Percentiles rank a stretch among this genome's conserved stretches.
These are phyloP conservation scores for Tephrocybe sp. DNA, from an alignment of 768 basidiomycete genomes.

Conservation along the genomic window DNA sequence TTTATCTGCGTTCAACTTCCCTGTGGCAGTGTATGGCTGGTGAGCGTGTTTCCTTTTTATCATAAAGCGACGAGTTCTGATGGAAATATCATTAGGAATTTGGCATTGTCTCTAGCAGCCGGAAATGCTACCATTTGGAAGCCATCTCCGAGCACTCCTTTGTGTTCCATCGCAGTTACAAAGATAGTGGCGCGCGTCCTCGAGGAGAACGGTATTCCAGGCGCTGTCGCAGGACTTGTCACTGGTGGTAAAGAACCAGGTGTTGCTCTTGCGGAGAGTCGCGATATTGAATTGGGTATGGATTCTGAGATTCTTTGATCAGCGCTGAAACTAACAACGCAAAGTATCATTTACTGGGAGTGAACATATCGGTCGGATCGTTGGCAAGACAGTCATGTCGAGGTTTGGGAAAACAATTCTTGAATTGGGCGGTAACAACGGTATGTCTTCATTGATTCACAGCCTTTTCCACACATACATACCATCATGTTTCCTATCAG, in stretches of 20 bases:
- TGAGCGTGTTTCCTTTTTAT: constrained; percentile 26
- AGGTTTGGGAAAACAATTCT: constrained; percentile 89
- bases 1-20: constrained; percentile 95
- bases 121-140: constrained; percentile 97
- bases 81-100: constrained; percentile 59
- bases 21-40: constrained; percentile 93
- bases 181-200: constrained; percentile 81
- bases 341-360: constrained; percentile 95
- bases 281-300: constrained; percentile 75
- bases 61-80: neutral
- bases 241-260: constrained; percentile 84
- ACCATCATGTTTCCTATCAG: constrained; percentile 31
- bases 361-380: constrained; percentile 81
- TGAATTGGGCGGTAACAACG: constrained; percentile 95
- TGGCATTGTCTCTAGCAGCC: constrained; percentile 82
- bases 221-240: constrained; percentile 80
- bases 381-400: constrained; percentile 85
- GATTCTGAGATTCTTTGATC: constrained; percentile 4
- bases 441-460: constrained; percentile 39
- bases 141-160: constrained; percentile 84
- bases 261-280: constrained; percentile 72
- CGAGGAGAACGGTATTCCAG: constrained; percentile 80
- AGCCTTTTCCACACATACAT: constrained; percentile 14
- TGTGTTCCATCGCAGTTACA: constrained; percentile 90
- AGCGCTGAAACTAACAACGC: constrained; percentile 9